Evolutionary conservation across 1,139 yeast genomes (phyloP), one percentile per base, ranked within the genome.

Genomic region (Geotrichum australiense): DNA sequence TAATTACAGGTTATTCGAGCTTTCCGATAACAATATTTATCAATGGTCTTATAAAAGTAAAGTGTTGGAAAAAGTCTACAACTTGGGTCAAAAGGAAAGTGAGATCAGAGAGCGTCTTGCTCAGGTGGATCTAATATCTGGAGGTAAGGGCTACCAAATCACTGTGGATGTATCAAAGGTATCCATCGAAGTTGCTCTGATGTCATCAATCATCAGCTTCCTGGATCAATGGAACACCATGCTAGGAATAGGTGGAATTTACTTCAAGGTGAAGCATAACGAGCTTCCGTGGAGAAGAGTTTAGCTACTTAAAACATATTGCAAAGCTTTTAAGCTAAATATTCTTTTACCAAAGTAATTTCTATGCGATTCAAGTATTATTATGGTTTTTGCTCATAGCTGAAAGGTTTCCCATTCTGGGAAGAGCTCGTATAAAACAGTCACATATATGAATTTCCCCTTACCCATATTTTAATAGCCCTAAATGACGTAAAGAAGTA

Each of bases 211-310:
- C 51, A 71, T 76, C 50, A 74, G 80, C 35, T 71, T 64, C 55
- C 70, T 78, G 45, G 84, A 78, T 53, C 82, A 77, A 49, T 78
- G 84, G 84, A 78, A 74, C 53, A 77, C 83, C 14, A 64, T 65
- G 48, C 58, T 72, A 37, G 74, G 73, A 23, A 73, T 76, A 26
- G 82, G 83, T 18, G 83, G 83, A 24, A 73, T 77, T 37, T 76
- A 76, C 57, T 70, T 66, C 48, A 74, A 76, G 3, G 67, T 73
- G 53, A 74, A 73, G 55, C 69, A 68, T 33, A 54, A 60, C 25
- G 76, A 73, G 46, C 66, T 73, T 16, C 68, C 78, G 46, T 76
- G 81, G 81, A 75, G 75, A 58, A 64, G 81, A 50, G 80, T 74
- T 50, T 75, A 56, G 3, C 8, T 18, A 35, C 11, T 25, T 28